phyloP scores from a whole-genome alignment of 2,329 filamentous ascomycete genomes.

The Aspergillus fischeri region DNA sequence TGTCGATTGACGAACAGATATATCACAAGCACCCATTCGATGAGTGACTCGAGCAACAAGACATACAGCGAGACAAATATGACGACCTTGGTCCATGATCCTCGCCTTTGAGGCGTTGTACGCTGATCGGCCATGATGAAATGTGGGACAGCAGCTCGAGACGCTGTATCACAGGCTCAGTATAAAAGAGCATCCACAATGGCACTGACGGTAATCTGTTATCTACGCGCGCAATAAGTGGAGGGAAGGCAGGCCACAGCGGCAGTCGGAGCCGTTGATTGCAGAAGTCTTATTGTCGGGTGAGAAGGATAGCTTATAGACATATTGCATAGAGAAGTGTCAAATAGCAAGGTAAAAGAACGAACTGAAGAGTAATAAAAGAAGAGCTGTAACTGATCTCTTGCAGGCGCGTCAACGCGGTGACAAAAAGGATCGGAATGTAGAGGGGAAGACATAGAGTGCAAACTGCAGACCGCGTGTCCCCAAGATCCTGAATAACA shows the following conservation, averaged over 20 bases:
- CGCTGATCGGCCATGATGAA: conserved; percentile 8
- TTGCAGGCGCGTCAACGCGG: conserved; percentile 19
- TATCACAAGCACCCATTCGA: conserved; percentile 31
- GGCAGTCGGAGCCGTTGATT: background rate
- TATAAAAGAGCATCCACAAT: background rate
- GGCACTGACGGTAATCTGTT: background rate
- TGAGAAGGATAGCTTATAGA: background rate
- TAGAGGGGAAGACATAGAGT: conserved; percentile 6
- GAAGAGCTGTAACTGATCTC: conserved; percentile 2
- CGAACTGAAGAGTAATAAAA: conserved; percentile 6
- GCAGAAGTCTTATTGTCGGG: background rate
- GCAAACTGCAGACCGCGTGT: conserved; percentile 2
- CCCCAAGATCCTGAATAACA: background rate
- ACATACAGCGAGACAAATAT: conserved; percentile 35
- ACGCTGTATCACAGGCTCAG: background rate
- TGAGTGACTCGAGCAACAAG: conserved; percentile 32
- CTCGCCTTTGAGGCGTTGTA: conserved; percentile 20
- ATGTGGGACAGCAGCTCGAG: background rate
- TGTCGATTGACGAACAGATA: conserved; percentile 31
- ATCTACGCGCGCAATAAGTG: background rate
- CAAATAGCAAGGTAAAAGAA: background rate
- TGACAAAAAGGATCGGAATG: conserved; percentile 16
- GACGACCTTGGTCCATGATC: conserved; percentile 32
- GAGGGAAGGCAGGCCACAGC: background rate
- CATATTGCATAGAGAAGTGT: conserved; percentile 2